Conservation (phyloP, 2,329 filamentous ascomycete species). For the Gliomastix tumulicola region DNA sequence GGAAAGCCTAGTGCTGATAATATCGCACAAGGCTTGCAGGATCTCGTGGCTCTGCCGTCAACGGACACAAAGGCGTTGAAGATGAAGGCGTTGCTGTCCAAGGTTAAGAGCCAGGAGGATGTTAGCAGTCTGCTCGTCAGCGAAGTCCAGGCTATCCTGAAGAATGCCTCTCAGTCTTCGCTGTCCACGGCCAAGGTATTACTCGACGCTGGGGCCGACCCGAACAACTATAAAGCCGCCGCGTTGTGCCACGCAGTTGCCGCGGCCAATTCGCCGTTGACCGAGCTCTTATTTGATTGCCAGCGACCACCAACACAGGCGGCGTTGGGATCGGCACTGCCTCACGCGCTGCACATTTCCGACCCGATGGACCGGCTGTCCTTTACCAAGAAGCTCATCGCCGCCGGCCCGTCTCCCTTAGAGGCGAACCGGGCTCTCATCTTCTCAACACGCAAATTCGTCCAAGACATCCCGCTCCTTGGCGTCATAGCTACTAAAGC, state of each 20-base stretch:
- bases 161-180: slow-evolving; percentile 25
- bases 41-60: slow-evolving; percentile 33
- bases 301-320: slow-evolving; percentile 25
- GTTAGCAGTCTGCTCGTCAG: slow-evolving; percentile 38
- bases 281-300: slow-evolving; percentile 39
- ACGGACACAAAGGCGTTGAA: slow-evolving; percentile 41
- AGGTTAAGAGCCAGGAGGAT: slow-evolving; percentile 31
- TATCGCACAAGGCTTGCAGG: slow-evolving; percentile 33
- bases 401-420: slow-evolving; percentile 36
- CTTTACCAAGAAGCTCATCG: slow-evolving; percentile 41
- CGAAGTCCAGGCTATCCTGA: slow-evolving; percentile 40
- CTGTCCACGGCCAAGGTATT: slow-evolving; percentile 38
- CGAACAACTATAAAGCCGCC: slow-evolving; percentile 45
- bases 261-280: slow-evolving; percentile 33
- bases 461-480: slow-evolving; percentile 42
- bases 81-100: slow-evolving; percentile 36
- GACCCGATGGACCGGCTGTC: slow-evolving; percentile 44
- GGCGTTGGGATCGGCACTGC: slow-evolving; percentile 42
- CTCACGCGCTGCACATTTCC: slow-evolving; percentile 41
- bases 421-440: slow-evolving; percentile 46
- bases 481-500: slow-evolving; percentile 35
- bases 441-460: slow-evolving; percentile 39
- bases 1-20: slow-evolving; percentile 36
- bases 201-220: slow-evolving; percentile 42
- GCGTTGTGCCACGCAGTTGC: slow-evolving; percentile 44